Conservation (phyloP, 495 filamentous ascomycete species). For the Pyrenopolyporus hunteri region DNA sequence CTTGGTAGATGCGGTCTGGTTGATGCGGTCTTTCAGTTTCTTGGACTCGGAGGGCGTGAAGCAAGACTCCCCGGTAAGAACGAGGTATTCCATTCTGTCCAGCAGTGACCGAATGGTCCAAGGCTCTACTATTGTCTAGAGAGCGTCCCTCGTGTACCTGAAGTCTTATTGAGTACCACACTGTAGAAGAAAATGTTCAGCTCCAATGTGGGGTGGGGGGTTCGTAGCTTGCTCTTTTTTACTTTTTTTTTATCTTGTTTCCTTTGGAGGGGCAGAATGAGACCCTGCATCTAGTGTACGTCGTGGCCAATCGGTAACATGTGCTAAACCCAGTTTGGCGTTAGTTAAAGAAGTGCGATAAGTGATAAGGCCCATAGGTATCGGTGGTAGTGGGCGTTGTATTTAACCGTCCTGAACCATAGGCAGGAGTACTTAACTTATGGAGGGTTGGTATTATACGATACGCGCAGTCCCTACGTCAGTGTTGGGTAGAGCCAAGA, state of each 20-base stretch:
- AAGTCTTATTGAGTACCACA: constrained; percentile 10
- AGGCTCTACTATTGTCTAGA: neutral
- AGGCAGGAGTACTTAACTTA: too few relatives aligned
- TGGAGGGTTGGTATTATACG: too few relatives aligned
- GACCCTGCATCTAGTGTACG: constrained; percentile 27
- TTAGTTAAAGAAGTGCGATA: constrained; percentile 8
- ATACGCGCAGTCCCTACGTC: too few relatives aligned
- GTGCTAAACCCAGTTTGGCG: constrained; percentile 7
- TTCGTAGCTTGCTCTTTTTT: neutral
- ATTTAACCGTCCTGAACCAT: constrained; percentile 19
- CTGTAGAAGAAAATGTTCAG: constrained; percentile 28
- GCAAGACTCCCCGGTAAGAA: constrained; percentile 56
- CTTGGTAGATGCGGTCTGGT: constrained; percentile 49
- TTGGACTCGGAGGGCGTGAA: constrained; percentile 57
- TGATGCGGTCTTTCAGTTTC: constrained; percentile 56
- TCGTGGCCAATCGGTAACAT: constrained; percentile 19
- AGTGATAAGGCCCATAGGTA: constrained; percentile 19
- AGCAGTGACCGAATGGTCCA: constrained; percentile 15
- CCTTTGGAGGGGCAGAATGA: constrained; percentile 28
- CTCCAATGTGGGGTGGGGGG: constrained; percentile 19
- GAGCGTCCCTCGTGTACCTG: constrained; percentile 2
- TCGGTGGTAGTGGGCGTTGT: constrained; percentile 22
- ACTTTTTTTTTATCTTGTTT: constrained; percentile 11
- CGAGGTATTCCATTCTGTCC: constrained; percentile 41
- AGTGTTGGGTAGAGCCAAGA: constrained; percentile 11